Evolutionary conservation across 2,329 filamentous ascomycete species (phyloP), one percentile per base, ranked within the genome.

Genomic region (Hypoxylon sp.): DNA sequence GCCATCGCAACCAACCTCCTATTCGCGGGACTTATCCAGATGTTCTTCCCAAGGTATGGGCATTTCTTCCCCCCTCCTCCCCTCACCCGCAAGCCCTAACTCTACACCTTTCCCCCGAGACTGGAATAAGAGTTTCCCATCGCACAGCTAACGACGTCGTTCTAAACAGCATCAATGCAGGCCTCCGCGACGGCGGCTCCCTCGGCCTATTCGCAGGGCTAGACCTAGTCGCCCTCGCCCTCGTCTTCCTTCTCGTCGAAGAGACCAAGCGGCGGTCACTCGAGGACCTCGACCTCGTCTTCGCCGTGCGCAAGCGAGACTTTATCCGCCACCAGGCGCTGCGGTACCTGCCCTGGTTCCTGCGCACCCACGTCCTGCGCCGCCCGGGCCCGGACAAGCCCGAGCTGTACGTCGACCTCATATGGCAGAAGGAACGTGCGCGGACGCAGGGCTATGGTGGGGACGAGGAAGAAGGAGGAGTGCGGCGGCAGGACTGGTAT

Each of bases 1-100:
- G 78, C 79, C 2, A 79, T 82, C 17, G 74, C 75, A 2, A 75
- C 78, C 20, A 82, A 82, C 59, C 72, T 81, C 2, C 70, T 78
- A 24, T 80, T 81, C 52, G 79, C 78, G 0, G 79, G 79, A 1
- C 66, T 81, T 0, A 64, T 82, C 1, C 76, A 78, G 10, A 71
- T 82, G 9, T 73, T 76, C 13, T 80, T 74, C 21, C 78, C 74
- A 0, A 68, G 68, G 66, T 71, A 26, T 18, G 54, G n/a, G 31
- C 66, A 35, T 17, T 31, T 67, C 29, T 26, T 8, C 20, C 13
- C 2, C 3, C 2, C 11, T 7, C 6, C 10, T 20, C 8, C 10
- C 7, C 31, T 15, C 21, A 38, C 67, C 5, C 3, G 11, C 1
- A 56, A 43, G 0, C 55, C 65, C 18, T 67, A 18, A 46, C 52